Base-by-base conservation (phyloP, 108 stramenopile species). In the Cyclotella sp. region DNA sequence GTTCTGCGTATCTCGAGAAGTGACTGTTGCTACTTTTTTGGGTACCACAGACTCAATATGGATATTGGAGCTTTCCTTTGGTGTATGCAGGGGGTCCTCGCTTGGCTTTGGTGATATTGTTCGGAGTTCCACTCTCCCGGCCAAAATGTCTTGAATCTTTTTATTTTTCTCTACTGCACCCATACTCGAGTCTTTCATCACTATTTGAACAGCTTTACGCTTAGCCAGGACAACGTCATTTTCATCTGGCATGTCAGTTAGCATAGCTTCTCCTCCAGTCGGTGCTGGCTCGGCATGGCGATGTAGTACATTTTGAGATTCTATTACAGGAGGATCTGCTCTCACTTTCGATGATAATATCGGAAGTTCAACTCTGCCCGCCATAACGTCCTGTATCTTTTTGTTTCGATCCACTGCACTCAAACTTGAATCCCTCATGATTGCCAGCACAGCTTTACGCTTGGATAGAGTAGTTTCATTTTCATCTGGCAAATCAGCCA, bases 101-200 rank as follows among this genome's bases (percentile, higher is more conserved):
- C 46, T 65, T 65, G 44, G 19, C 28, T 46, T 44, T 45, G 64
- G 0, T 65, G 44, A 24, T 45, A 65, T 34, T 43, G 29, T 61
- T 10, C 30, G 60, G n/a, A 68, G 51, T 68, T 24, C 46, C 9
- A 68, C 49, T 29, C 29, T 68, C 13, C 67, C 67, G 12, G 67
- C 67, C 67, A 68, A 30, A 29, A 68, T 68, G 29, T 68, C 67
- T 68, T 68, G 67, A 19, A 68, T 68, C 28, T 68, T 68, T 68
- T 68, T 68, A 29, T 68, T 68, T n/a, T 49, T 24, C 49, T 68
- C 67, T 10, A 68, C 30, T 10, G 67, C 51, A 53, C 51, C 52
- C 28, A 68, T 26, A 51, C 67, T 68, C 28, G 21, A 29, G 28
- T 68, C 51, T 51, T 52, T 51, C 67, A 68, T 68, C 21, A 68